These are phyloP conservation scores for Fusarium floridanum DNA, from an alignment of 2,329 filamentous ascomycete genomes.

Conservation along the genomic window DNA sequence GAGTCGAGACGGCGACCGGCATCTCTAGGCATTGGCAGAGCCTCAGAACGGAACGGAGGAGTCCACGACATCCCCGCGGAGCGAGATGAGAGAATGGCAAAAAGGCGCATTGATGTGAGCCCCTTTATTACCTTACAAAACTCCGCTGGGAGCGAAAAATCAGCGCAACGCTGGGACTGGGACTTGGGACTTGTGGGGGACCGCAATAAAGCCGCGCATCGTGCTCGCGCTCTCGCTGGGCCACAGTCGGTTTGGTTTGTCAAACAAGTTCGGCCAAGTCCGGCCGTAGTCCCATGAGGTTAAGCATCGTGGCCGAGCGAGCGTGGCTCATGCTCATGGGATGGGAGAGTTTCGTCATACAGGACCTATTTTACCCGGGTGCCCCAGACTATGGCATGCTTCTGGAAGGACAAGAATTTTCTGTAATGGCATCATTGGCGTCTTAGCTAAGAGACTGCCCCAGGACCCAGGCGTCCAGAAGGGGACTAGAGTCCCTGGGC, in stretches of 20 bases:
- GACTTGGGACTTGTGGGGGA: conserved; percentile 24
- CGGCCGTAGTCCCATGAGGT: conserved; percentile 41
- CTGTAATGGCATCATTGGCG: conserved; percentile 41
- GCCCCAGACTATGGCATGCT: conserved; percentile 44
- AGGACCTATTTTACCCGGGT: conserved; percentile 12
- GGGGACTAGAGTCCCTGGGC: conserved; percentile 28
- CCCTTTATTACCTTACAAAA: conserved; percentile 36
- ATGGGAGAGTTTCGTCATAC: conserved; percentile 40
- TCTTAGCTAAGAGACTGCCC: conserved; percentile 24
- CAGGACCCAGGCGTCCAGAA: conserved; percentile 22
- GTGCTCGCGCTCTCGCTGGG: conserved; percentile 39
- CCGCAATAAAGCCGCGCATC: conserved; percentile 41
- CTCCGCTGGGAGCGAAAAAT: conserved; percentile 25
- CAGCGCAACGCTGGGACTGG: conserved; percentile 34
- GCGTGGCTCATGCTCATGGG: conserved; percentile 24
- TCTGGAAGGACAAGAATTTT: conserved; percentile 50
- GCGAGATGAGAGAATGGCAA: conserved; percentile 31
- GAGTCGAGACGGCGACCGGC: conserved; percentile 29
- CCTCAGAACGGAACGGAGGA: conserved; percentile 27
- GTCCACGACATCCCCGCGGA: conserved; percentile 24
- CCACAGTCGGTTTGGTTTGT: conserved; percentile 46
- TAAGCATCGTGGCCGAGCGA: conserved; percentile 33
- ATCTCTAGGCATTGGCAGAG: conserved; percentile 32
- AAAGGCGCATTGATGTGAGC: conserved; percentile 33
- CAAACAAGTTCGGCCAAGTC: conserved; percentile 45